phyloP scores from a whole-genome alignment of 164 flowering plant genomes.

The Taxillus chinensis region DNA sequence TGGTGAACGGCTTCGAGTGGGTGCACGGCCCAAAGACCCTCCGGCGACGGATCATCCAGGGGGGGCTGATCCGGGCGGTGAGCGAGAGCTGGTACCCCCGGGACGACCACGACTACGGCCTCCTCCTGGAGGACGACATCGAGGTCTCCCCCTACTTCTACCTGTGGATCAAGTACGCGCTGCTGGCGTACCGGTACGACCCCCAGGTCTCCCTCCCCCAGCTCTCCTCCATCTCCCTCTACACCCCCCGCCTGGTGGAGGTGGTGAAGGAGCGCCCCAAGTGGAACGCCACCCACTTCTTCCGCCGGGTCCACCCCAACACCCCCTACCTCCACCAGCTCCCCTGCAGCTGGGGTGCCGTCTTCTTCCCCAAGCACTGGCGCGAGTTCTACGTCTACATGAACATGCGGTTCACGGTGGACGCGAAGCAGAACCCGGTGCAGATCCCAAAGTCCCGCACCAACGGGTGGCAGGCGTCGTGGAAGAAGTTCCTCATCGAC shows the following conservation, averaged over 20 bases:
- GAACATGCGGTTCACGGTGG: conserved; percentile 93
- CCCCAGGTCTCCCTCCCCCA: conserved; percentile 85
- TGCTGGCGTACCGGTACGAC: conserved; percentile 79
- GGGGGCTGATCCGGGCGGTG: conserved; percentile 92
- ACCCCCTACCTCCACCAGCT: conserved; percentile 95
- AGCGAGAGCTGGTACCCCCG: conserved; percentile 99
- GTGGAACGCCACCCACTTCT: conserved; percentile 83
- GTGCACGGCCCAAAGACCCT: conserved; percentile 83
- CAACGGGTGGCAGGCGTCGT: conserved; percentile 98
- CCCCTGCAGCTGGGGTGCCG: conserved; percentile 98
- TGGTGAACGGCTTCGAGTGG: conserved; percentile 66
- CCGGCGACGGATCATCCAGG: conserved; percentile 87
- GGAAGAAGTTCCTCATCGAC: conserved; percentile 96
- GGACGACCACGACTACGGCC: conserved; percentile 81
- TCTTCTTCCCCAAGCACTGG: conserved; percentile 99
- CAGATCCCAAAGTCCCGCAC: conserved; percentile 92
- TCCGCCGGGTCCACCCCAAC: conserved; percentile 78
- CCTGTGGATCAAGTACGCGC: conserved; percentile 87
- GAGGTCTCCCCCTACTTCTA: conserved; percentile 96
- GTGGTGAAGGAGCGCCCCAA: conserved; percentile 91
- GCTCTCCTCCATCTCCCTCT: conserved; percentile 82
- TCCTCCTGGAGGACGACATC: conserved; percentile 89
- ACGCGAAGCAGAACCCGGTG: conserved; percentile 83
- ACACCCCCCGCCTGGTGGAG: conserved; percentile 81
- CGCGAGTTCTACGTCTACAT: conserved; percentile 91